Evolutionary conservation across 148 eudicot genomes (phyloP).

Genomic region (Bassia scoparia): DNA sequence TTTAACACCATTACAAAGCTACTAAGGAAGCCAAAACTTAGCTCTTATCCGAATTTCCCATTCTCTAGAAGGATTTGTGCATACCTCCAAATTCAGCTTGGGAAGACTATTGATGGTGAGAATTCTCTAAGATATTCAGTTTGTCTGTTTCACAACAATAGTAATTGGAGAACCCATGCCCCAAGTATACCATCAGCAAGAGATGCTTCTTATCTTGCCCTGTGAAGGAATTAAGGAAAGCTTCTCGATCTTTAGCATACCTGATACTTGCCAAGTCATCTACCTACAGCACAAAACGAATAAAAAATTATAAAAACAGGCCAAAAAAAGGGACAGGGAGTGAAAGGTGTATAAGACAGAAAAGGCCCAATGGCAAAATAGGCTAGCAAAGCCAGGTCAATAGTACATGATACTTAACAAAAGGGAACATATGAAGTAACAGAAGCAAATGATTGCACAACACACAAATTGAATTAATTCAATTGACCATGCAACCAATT

Average conservation of each 20-base stretch:
- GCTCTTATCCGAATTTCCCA: not conserved
- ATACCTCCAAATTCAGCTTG: constrained; percentile 82
- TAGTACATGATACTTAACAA: no score
- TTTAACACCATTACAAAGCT: not conserved
- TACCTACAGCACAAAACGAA: constrained; percentile 55
- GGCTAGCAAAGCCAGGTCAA: not conserved
- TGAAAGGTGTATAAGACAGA: not conserved
- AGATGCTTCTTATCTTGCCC: constrained; percentile 79
- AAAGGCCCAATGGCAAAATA: not conserved
- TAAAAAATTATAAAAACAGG: not conserved
- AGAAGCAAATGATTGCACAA: no score
- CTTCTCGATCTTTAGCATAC: constrained; percentile 80
- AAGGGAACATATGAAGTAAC: no score
- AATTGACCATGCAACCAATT: no score
- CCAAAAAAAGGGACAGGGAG: not conserved
- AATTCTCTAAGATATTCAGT: no score
- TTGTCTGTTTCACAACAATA: no score
- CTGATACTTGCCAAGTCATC: constrained; percentile 51
- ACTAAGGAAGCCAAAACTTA: not conserved
- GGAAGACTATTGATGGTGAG: constrained; percentile 71
- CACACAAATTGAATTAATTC: no score
- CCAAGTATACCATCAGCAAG: constrained; percentile 95
- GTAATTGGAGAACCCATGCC: no score
- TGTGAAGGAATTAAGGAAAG: constrained; percentile 76
- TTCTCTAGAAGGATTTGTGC: not conserved